Evolutionary conservation across 2,329 filamentous ascomycete species (phyloP).

Genomic region (Penicillium aurantiogriseum): DNA sequence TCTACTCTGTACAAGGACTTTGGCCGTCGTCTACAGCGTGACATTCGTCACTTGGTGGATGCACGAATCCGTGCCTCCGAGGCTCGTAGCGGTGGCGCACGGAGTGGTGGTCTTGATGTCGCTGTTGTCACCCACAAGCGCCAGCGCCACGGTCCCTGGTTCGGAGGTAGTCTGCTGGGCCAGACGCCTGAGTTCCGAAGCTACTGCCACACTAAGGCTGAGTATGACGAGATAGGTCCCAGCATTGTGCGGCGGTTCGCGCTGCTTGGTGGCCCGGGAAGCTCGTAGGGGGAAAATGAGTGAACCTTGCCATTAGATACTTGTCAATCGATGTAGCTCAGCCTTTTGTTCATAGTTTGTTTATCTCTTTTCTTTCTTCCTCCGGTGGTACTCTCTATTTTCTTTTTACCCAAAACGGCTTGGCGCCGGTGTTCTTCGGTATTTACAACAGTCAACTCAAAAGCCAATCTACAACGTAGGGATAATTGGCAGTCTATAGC

Average conservation of each 20-base stretch:
- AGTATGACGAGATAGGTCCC: conserved; percentile 94
- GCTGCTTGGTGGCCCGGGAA: conserved; percentile 83
- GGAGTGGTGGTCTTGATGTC: conserved; percentile 90
- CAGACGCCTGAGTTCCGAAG: conserved; percentile 98
- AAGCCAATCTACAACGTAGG: conserved; percentile 20
- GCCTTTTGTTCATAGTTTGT: conserved; percentile 33
- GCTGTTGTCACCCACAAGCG: conserved; percentile 97
- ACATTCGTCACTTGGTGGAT: conserved; percentile 95
- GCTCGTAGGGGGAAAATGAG: conserved; percentile 35
- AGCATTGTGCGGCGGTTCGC: conserved; percentile 95
- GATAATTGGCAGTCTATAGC: conserved; percentile 8
- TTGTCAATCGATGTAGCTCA: conserved; percentile 25
- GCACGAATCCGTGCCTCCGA: conserved; percentile 90
- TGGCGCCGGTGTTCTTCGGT: conserved; percentile 16
- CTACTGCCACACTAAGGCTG: conserved; percentile 89
- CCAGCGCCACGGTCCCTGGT: conserved; percentile 97
- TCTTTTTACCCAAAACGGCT: conserved; percentile 15
- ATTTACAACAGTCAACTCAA: conserved; percentile 10
- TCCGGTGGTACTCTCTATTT: conserved; percentile 11
- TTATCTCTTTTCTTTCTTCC: conserved; percentile 13
- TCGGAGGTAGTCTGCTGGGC: conserved; percentile 91
- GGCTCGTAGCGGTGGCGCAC: conserved; percentile 83
- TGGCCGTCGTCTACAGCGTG: conserved; percentile 88
- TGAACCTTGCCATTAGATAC: conserved; percentile 21
- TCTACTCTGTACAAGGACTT: conserved; percentile 99